Evolutionary conservation across 2,329 filamentous ascomycete genomes (phyloP).

Genomic region (Drechslerella stenobrocha): DNA sequence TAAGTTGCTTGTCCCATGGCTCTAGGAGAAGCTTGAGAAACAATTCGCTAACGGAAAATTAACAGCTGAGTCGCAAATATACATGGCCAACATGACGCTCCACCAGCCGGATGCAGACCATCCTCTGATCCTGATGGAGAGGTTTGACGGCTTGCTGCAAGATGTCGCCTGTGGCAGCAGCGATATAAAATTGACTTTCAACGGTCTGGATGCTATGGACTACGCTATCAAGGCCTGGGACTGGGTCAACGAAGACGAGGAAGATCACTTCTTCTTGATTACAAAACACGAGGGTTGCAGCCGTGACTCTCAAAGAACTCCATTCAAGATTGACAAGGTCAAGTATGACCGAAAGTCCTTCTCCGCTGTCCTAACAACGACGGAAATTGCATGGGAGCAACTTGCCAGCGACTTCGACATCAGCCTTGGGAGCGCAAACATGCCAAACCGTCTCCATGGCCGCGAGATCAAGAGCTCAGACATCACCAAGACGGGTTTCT

Average conservation of each 20-base stretch:
- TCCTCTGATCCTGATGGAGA: slow-evolving; percentile 55
- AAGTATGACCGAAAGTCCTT: slow-evolving; percentile 29
- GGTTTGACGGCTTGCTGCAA: slow-evolving; percentile 53
- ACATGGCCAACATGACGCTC: slow-evolving; percentile 55
- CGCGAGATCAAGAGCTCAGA: slow-evolving; percentile 9
- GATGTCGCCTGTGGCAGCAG: slow-evolving; percentile 52
- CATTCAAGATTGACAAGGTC: slow-evolving; percentile 50
- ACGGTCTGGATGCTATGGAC: slow-evolving; percentile 52
- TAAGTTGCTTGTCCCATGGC: slow-evolving; percentile 26
- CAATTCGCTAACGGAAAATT: neutral
- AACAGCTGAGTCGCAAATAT: slow-evolving; percentile 49
- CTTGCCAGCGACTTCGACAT: slow-evolving; percentile 40
- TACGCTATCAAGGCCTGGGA: slow-evolving; percentile 53
- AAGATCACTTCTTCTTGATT: slow-evolving; percentile 54
- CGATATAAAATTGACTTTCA: slow-evolving; percentile 53
- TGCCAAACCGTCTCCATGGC: slow-evolving; percentile 11
- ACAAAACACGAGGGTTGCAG: slow-evolving; percentile 54
- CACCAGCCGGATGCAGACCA: slow-evolving; percentile 52
- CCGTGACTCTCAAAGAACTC: slow-evolving; percentile 52
- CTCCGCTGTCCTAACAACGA: slow-evolving; percentile 18
- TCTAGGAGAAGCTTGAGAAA: neutral
- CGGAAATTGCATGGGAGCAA: slow-evolving; percentile 32
- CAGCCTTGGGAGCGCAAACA: slow-evolving; percentile 30
- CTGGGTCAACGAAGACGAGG: slow-evolving; percentile 53
- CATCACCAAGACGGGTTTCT: slow-evolving; percentile 40